Percentiles rank a stretch among this genome's conserved stretches.
These are phyloP conservation scores for Aspergillus hancockii DNA, from an alignment of 495 filamentous ascomycete genomes.

Conservation along the genomic window DNA sequence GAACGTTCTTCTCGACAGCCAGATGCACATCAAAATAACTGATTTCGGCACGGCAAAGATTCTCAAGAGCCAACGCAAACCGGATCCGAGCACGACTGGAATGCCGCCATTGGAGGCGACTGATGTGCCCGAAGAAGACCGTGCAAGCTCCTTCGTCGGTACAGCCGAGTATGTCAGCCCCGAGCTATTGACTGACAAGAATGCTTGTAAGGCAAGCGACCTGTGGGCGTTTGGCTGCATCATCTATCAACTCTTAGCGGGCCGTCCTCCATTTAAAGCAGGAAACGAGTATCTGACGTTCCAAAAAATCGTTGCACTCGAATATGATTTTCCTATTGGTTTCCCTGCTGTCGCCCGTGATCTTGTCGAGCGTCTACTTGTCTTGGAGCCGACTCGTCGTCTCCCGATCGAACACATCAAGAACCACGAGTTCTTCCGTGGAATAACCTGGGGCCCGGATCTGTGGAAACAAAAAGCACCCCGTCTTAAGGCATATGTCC, in stretches of 20 bases:
- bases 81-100: constrained; percentile 42
- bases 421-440: constrained; percentile 96
- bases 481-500: constrained; percentile 80
- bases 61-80: constrained; percentile 64
- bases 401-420: constrained; percentile 97
- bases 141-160: constrained; percentile 93
- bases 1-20: constrained; percentile 90
- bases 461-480: constrained; percentile 93
- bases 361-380: constrained; percentile 87
- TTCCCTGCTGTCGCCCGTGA: constrained; percentile 90
- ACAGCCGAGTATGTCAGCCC: constrained; percentile 99
- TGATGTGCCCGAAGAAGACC: constrained; percentile 65
- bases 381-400: constrained; percentile 82
- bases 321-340: constrained; percentile 89
- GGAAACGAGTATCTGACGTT: constrained; percentile 98
- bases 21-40: constrained; percentile 98
- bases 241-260: constrained; percentile 91
- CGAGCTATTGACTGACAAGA: constrained; percentile 91
- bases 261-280: constrained; percentile 95
- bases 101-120: constrained; percentile 51
- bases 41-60: constrained; percentile 98
- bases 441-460: constrained; percentile 77
- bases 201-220: constrained; percentile 96
- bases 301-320: constrained; percentile 92
- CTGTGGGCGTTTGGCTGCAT: constrained; percentile 99